Evolutionary conservation across 257 asterid species (phyloP), one percentile per base, ranked within the genome.

Genomic region (Solanum appendiculatum): DNA sequence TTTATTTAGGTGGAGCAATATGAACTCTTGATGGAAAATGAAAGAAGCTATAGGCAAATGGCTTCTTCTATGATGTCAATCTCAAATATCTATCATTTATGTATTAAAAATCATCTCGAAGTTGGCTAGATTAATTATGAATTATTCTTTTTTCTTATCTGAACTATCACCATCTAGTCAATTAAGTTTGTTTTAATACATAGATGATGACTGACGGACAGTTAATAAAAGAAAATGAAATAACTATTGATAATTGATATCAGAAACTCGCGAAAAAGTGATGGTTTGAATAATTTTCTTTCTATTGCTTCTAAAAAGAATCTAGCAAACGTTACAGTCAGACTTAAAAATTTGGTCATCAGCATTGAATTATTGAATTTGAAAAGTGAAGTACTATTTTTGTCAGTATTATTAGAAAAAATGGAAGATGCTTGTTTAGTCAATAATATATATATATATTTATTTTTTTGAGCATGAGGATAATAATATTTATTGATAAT

Each of bases 131-230:
- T 0, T 15, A 64, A 14, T 6, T 1, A 64, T 2, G 0, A 27
- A 1, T 12, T 64, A 11, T 66, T 66, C 1, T 13, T 0, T 60
- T 60, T 60, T 63, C 1, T 0, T n/a, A 4, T 10, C 1, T n/a
- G 33, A 63, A 14, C 3, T 63, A n/a, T 63, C 0, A n/a, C 1
- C 1, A 63, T 63, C 2, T 25, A 63, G 4, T 63, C 16, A n/a
- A 63, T 1, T 63, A 60, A 5, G 2, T 23, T 2, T 60, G 15
- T 9, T 23, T 60, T 60, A n/a, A n/a, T 60, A 11, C 0, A 63
- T 63, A 63, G 2, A 2, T n/a, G 0, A 37, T 6, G 2, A 0
- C 4, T 2, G 3, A 5, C 9, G 0, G 1, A 63, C 25, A 5
- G 1, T 25, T 63, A 2, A 25, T 0, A 1, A 0, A 63, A 25